Percentiles rank a stretch among this genome's conserved stretches.
These are phyloP conservation scores for Chaetomiaceae sp. DNA, from an alignment of 2,329 filamentous ascomycete genomes.

Conservation along the genomic window DNA sequence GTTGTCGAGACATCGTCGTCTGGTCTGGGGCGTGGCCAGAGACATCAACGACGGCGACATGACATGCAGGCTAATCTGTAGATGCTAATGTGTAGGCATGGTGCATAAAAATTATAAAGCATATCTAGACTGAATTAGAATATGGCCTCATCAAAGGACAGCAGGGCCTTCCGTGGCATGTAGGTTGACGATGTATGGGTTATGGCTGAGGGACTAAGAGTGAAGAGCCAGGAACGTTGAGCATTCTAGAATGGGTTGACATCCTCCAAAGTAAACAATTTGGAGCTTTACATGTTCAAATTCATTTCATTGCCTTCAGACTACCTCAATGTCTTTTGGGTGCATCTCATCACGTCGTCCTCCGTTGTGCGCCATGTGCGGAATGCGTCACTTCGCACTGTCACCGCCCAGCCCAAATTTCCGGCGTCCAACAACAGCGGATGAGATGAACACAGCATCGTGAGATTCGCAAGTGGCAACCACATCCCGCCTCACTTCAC, in stretches of 20 bases:
- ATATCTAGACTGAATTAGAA: not conserved
- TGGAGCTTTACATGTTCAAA: no score
- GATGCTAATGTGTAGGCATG: not conserved
- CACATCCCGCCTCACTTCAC: not conserved
- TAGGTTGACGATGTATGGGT: no score
- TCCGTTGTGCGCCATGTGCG: conserved; percentile 1
- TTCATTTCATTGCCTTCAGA: no score
- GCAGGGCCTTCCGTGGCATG: no score
- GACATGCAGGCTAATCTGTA: not conserved
- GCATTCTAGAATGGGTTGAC: no score
- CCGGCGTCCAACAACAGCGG: not conserved
- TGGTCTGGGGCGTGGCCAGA: not conserved
- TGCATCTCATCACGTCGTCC: no score
- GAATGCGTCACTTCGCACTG: not conserved
- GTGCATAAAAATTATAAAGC: not conserved
- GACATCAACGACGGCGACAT: not conserved
- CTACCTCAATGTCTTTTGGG: no score
- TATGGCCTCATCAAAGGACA: no score
- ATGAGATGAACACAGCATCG: not conserved
- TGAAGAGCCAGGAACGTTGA: no score
- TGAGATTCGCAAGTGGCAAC: not conserved
- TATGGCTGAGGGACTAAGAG: no score
- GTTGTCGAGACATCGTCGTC: not conserved
- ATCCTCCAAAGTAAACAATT: no score
- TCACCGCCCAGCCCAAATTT: not conserved